Evolutionary conservation across 2,329 filamentous ascomycete genomes (phyloP).

Genomic region (Penicillium sp.): DNA sequence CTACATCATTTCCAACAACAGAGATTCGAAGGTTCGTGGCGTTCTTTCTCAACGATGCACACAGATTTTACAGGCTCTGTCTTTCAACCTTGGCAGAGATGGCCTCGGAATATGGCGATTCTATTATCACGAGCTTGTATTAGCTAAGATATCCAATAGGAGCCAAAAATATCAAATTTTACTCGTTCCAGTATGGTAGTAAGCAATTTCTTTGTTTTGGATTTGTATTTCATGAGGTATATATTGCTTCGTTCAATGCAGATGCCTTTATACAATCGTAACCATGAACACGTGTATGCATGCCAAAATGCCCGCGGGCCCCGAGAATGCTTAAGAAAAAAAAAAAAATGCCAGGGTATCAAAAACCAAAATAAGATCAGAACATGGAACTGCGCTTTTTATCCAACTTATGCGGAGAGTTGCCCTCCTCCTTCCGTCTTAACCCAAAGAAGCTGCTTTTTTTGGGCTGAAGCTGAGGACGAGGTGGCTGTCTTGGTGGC

Average conservation of each 20-base stretch:
- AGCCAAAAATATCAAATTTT: not conserved
- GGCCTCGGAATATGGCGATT: not conserved
- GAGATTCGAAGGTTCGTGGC: not conserved
- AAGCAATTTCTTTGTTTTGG: not conserved
- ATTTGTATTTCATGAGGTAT: not conserved
- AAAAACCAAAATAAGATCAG: constrained; percentile 17
- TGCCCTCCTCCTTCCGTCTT: constrained; percentile 34
- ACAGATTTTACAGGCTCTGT: not conserved
- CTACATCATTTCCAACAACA: not conserved
- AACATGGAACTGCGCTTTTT: constrained; percentile 52
- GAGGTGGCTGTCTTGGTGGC: not conserved
- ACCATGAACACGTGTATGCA: not conserved
- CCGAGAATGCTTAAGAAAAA: not conserved
- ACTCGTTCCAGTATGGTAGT: not conserved
- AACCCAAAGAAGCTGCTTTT: constrained; percentile 50
- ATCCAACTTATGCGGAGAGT: constrained; percentile 33
- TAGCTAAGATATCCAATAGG: not conserved
- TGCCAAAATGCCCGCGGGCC: not conserved
- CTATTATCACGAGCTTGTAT: not conserved
- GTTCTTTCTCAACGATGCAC: not conserved
- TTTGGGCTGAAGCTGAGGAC: constrained; percentile 35
- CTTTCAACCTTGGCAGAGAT: not conserved
- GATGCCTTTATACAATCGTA: not conserved
- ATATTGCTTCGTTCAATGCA: not conserved
- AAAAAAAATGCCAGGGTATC: not conserved